Conservation (phyloP, 1,139 yeast genomes). For the Debaryomyces sp. region DNA sequence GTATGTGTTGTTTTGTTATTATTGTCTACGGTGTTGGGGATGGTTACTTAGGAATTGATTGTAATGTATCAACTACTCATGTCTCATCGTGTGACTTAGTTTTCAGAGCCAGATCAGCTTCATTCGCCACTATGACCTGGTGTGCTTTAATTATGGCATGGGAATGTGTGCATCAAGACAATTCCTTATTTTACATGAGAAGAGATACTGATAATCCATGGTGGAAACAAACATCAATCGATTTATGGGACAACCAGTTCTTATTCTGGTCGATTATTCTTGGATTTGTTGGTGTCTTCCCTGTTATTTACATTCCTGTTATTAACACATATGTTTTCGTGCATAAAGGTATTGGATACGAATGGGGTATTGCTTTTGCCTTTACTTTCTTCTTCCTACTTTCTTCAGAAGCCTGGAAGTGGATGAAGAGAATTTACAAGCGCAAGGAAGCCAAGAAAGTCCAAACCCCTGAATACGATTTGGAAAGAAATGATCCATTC, state of each 20-base stretch:
- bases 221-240: slow-evolving; percentile 57
- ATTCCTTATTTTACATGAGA: slow-evolving; percentile 76
- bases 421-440: slow-evolving; percentile 57
- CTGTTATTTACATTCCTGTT: slow-evolving; percentile 82
- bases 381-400: slow-evolving; percentile 58
- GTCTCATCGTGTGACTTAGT: slow-evolving; percentile 76
- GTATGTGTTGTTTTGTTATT: slow-evolving; percentile 68
- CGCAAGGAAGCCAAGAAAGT: slow-evolving; percentile 37
- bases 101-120: slow-evolving; percentile 76
- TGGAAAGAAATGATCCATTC: slow-evolving; percentile 67
- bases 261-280: slow-evolving; percentile 77
- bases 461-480: slow-evolving; percentile 63
- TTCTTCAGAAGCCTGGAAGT: slow-evolving; percentile 68
- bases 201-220: slow-evolving; percentile 65
- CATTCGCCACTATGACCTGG: slow-evolving; percentile 91
- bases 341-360: slow-evolving; percentile 72
- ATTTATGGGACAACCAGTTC: slow-evolving; percentile 72
- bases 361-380: slow-evolving; percentile 78
- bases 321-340: slow-evolving; percentile 77
- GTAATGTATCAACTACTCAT: slow-evolving; percentile 46
- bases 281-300: slow-evolving; percentile 73
- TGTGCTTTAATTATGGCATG: slow-evolving; percentile 84
- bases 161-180: slow-evolving; percentile 81
- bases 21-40: slow-evolving; percentile 67
- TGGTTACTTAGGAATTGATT: slow-evolving; percentile 66